These are phyloP conservation scores for Candida insectorum DNA, from an alignment of 805 yeast species.

Conservation along the genomic window DNA sequence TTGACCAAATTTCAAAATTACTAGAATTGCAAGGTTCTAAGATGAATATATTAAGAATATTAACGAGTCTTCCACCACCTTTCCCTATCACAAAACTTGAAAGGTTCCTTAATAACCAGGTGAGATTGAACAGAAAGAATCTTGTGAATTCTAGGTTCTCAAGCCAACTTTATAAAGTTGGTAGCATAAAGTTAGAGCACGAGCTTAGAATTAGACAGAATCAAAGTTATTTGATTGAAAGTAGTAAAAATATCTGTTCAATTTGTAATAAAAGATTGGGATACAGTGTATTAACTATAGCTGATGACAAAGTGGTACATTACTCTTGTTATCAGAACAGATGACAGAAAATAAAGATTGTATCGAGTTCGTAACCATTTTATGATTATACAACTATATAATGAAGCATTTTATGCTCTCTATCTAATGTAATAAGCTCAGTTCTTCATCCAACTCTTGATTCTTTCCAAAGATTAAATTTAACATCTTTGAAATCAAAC, in stretches of 20 bases:
- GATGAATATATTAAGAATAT: constrained; percentile 43
- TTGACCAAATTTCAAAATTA: constrained; percentile 38
- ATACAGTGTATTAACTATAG: constrained; percentile 50
- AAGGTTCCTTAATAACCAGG: constrained; percentile 41
- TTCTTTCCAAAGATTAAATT: constrained; percentile 1
- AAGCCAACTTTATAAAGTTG: constrained; percentile 51
- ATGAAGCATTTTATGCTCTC: not conserved
- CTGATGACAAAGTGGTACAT: constrained; percentile 47
- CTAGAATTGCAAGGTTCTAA: constrained; percentile 44
- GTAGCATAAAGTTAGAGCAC: constrained; percentile 46
- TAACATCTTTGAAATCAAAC: constrained; percentile 1
- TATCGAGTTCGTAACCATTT: no score
- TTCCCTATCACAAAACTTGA: constrained; percentile 45
- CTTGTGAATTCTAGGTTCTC: constrained; percentile 40
- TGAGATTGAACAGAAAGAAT: constrained; percentile 38
- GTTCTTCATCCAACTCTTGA: constrained; percentile 4
- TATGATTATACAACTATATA: not conserved
- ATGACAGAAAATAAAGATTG: not conserved
- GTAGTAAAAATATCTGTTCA: constrained; percentile 45
- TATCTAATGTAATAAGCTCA: constrained; percentile 1
- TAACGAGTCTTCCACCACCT: constrained; percentile 50
- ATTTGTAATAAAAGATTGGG: constrained; percentile 59
- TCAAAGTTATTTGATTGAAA: constrained; percentile 35
- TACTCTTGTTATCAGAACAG: constrained; percentile 46
- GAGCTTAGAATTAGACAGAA: constrained; percentile 36